A percentile compares a stretch with the other conserved stretches of the same genome.
phyloP scores from a whole-genome alignment of 108 stramenopile species.

The Thalassiosira profunda region DNA sequence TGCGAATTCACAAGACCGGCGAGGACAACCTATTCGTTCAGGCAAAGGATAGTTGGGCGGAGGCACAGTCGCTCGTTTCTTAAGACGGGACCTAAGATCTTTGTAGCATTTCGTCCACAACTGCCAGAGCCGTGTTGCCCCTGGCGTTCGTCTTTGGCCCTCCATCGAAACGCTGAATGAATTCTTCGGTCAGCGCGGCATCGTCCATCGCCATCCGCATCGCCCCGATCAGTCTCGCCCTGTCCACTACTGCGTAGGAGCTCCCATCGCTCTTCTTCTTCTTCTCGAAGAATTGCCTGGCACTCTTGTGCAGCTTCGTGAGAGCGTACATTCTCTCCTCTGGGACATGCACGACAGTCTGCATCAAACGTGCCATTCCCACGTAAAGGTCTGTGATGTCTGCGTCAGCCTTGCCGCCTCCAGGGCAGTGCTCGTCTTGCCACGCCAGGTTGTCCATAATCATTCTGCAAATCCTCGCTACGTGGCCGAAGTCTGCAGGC shows the following conservation, averaged over 20 bases:
- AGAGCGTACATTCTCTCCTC: constrained; percentile 29
- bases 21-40: constrained; percentile 49
- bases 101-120: too few species aligned
- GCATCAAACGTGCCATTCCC: constrained; percentile 11
- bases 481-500: constrained; percentile 32
- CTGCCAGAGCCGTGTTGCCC: too few species aligned
- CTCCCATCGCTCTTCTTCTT: constrained; percentile 7
- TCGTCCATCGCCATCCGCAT: constrained; percentile 25
- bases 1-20: constrained; percentile 39
- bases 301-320: constrained; percentile 30
- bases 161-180: background rate
- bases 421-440: constrained; percentile 7
- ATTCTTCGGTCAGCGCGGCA: constrained; percentile 1
- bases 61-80: constrained; percentile 9
- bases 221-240: constrained; percentile 29
- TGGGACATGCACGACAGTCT: constrained; percentile 15
- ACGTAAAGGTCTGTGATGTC: constrained; percentile 29
- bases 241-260: constrained; percentile 32
- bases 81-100: too few species aligned
- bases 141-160: too few species aligned
- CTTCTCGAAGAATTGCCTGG: constrained; percentile 27
- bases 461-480: constrained; percentile 32
- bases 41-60: constrained; percentile 20
- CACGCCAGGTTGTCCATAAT: constrained; percentile 42
- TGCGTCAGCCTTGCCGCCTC: constrained; percentile 1